Evolutionary conservation across 2,329 filamentous ascomycete genomes (phyloP), one percentile per base, ranked within the genome.

Genomic region (Dothistroma pini): DNA sequence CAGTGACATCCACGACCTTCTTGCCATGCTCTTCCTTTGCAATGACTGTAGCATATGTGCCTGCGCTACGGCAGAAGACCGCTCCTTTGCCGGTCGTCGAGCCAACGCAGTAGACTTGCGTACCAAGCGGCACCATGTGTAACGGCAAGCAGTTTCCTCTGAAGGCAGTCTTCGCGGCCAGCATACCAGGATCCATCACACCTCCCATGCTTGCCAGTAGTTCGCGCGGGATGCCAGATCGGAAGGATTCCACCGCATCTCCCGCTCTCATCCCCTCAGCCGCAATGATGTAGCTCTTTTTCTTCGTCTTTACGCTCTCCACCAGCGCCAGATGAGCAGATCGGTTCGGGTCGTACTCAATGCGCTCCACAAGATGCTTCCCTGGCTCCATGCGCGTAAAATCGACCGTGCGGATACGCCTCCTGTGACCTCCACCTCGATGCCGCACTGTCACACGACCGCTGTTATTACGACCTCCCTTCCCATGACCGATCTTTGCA

Each of bases 41-140:
- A 53, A 96, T 85, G 14, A 99, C 86, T 2, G 90, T 88, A 22
- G 91, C 95, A 72, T 92, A 93, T 10, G 95, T 97, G 51, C 95
- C 95, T 1, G 96, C 95, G 74, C 92, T 96, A 64, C 95, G 88
- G 75, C 95, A 99, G 75, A 99, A 95, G 21, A 96, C 91, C 14
- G 90, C 95, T 25, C 88, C 85, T 61, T 87, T 88, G 34, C 85
- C 83, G 4, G 86, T 83, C 29, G 89, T 80, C 54, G 84, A 90
- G 12, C 93, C 93, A 35, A 99, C 88, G 68, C 93, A 95, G 81
- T 89, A 97, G 56, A 99, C 86, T 48, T 91, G 86, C 2, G 92
- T 96, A n/a, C 95, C 93, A 44, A 97, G 84, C 1, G 95, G 96
- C 62, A 99, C 90, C 88, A 99, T 95, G 77, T 96, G 90, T 74